These are phyloP conservation scores for Trametes elegans DNA, from an alignment of 768 basidiomycete species.

Conservation along the genomic window DNA sequence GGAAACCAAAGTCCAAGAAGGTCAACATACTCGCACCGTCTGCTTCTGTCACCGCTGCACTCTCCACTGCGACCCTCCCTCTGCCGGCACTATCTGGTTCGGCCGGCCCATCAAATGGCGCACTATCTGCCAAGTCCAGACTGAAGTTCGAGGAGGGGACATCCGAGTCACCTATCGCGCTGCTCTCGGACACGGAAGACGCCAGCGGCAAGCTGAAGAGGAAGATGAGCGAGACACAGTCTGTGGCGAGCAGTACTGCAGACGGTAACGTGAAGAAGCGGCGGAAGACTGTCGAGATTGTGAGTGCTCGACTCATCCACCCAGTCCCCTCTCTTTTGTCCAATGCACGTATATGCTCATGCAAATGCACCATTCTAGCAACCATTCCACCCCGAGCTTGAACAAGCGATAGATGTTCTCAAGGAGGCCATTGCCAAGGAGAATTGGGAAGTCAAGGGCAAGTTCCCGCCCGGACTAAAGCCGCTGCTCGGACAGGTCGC, in stretches of 20 bases:
- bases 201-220: slow-evolving; percentile 25
- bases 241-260: slow-evolving; percentile 7
- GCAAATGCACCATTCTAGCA: slow-evolving; percentile 37
- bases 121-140: slow-evolving; percentile 20
- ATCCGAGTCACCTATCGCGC: slow-evolving; percentile 49
- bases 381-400: slow-evolving; percentile 71
- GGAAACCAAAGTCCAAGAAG: slow-evolving; percentile 73
- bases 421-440: slow-evolving; percentile 63
- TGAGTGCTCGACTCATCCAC: slow-evolving; percentile 29
- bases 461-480: slow-evolving; percentile 83
- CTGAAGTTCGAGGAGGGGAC: slow-evolving; percentile 40
- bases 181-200: slow-evolving; percentile 42
- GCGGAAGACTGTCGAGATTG: slow-evolving; percentile 67
- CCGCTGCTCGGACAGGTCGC: slow-evolving; percentile 71
- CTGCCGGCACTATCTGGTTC: slow-evolving; percentile 8
- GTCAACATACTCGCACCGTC: slow-evolving; percentile 31
- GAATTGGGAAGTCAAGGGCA: slow-evolving; percentile 77
- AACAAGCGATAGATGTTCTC: slow-evolving; percentile 57
- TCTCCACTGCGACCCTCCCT: slow-evolving; percentile 22
- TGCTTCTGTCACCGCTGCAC: slow-evolving; percentile 29
- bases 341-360: no score
- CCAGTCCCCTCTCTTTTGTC: background rate
- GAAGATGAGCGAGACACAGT: slow-evolving; percentile 22
- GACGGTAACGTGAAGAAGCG: slow-evolving; percentile 51
- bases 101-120: background rate